Conservation (phyloP, 2,329 filamentous ascomycete species). For the Epichloe hybrida region DNA sequence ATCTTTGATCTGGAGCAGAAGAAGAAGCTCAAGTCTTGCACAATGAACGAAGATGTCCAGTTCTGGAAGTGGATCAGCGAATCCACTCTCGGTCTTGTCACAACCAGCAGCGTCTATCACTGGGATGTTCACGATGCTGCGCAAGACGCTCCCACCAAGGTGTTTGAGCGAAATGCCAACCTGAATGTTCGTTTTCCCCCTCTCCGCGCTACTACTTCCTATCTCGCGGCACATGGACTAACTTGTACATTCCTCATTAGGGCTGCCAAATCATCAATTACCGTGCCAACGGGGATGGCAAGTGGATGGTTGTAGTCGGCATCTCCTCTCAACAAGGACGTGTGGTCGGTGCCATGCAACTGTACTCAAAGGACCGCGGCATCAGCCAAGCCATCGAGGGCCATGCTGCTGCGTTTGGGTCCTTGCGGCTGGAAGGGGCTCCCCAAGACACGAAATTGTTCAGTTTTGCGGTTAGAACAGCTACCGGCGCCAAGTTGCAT, state of each 20-base stretch:
- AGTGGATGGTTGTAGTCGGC: constrained; percentile 96
- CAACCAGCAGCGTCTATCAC: constrained; percentile 83
- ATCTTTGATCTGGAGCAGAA: constrained; percentile 90
- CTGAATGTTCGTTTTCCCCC: constrained; percentile 49
- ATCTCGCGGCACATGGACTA: background rate
- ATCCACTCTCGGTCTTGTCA: constrained; percentile 75
- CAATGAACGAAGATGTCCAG: constrained; percentile 92
- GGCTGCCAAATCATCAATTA: constrained; percentile 99
- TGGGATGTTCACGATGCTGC: constrained; percentile 91
- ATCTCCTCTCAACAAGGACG: constrained; percentile 84
- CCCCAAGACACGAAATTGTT: constrained; percentile 84
- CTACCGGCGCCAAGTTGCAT: constrained; percentile 85
- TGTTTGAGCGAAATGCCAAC: constrained; percentile 90
- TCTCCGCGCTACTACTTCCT: background rate
- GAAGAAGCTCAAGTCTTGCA: constrained; percentile 93
- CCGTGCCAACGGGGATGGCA: constrained; percentile 84
- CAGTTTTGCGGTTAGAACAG: constrained; percentile 85
- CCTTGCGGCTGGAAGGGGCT: constrained; percentile 80
- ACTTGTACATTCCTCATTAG: constrained; percentile 28
- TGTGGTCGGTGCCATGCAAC: constrained; percentile 92
- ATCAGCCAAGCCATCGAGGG: constrained; percentile 98
- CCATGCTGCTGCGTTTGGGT: constrained; percentile 89
- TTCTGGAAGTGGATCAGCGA: constrained; percentile 99
- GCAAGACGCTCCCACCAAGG: constrained; percentile 71
- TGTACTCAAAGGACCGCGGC: constrained; percentile 89